Percentiles rank a stretch among this genome's conserved stretches.
phyloP scores from a whole-genome alignment of 352 stramenopile species.

The Globisporangium barbulae region DNA sequence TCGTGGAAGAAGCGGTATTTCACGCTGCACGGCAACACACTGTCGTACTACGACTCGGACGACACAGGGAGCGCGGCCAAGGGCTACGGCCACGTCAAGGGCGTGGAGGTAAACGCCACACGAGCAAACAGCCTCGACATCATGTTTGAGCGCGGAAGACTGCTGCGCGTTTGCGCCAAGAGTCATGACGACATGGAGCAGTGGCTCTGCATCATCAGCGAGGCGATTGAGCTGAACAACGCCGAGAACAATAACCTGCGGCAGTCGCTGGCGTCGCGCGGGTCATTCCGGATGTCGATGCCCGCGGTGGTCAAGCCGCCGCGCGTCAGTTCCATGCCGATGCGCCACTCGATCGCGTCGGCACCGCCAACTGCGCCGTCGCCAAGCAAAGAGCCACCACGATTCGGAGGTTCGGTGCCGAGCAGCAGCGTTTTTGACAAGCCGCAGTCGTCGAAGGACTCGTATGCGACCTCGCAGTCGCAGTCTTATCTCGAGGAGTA shows the following conservation, averaged over 20 bases:
- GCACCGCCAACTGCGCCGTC: slow-evolving; percentile 13
- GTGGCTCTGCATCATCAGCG: slow-evolving; percentile 71
- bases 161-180: slow-evolving; percentile 67
- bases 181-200: slow-evolving; percentile 63
- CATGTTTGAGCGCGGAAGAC: slow-evolving; percentile 68
- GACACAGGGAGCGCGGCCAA: slow-evolving; percentile 73
- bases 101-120: slow-evolving; percentile 70
- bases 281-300: slow-evolving; percentile 44
- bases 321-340: slow-evolving; percentile 29
- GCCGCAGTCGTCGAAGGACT: slow-evolving; percentile 27
- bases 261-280: slow-evolving; percentile 40
- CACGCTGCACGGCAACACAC: slow-evolving; percentile 63
- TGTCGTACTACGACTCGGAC: slow-evolving; percentile 83
- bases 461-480: slow-evolving; percentile 31
- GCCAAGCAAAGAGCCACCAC: slow-evolving; percentile 23
- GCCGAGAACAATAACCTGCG: slow-evolving; percentile 56
- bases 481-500: slow-evolving; percentile 36
- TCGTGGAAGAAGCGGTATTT: slow-evolving; percentile 84
- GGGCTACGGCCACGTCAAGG: slow-evolving; percentile 70
- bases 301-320: slow-evolving; percentile 16
- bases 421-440: slow-evolving; percentile 31
- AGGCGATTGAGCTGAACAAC: slow-evolving; percentile 61
- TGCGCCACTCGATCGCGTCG: slow-evolving; percentile 46
- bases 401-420: slow-evolving; percentile 18
- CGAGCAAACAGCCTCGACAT: slow-evolving; percentile 67